These are phyloP conservation scores for Isatis lusitanica DNA, from an alignment of 441 rosid genomes.

Conservation along the genomic window DNA sequence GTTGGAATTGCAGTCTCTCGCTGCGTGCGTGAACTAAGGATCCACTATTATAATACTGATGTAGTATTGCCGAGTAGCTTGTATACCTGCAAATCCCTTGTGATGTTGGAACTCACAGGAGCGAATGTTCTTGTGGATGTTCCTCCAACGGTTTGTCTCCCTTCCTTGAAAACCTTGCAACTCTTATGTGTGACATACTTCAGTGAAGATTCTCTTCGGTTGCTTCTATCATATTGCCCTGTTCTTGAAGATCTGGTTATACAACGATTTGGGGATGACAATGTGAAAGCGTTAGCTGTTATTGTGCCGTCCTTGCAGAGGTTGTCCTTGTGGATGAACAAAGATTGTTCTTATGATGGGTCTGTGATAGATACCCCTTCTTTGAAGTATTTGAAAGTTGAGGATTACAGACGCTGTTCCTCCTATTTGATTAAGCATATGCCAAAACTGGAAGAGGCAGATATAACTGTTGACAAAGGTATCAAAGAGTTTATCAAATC, in stretches of 20 bases:
- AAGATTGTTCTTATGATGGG: not conserved
- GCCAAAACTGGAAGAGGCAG: not conserved
- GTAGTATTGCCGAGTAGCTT: too few relatives aligned
- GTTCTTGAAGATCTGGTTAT: not conserved
- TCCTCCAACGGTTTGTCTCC: not conserved
- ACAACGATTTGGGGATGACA: not conserved
- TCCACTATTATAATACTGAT: too few relatives aligned
- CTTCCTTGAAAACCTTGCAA: not conserved
- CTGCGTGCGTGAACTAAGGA: too few relatives aligned
- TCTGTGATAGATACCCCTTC: not conserved
- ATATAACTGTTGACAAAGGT: not conserved
- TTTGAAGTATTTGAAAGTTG: not conserved
- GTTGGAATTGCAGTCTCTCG: too few relatives aligned
- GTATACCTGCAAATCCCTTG: too few relatives aligned
- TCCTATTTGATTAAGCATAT: not conserved
- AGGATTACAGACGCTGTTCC: not conserved
- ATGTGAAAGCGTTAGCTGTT: not conserved
- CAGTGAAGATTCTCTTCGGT: not conserved
- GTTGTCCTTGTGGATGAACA: not conserved
- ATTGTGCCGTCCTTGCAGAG: not conserved
- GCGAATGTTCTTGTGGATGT: not conserved
- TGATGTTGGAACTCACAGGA: too few relatives aligned
- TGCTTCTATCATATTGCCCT: not conserved
- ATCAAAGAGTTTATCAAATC: not conserved
- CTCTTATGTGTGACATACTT: not conserved